A percentile compares a stretch with the other conserved stretches of the same genome.
Evolutionary conservation across 2,329 filamentous ascomycete genomes (phyloP).

Genomic region (Trichoderma endophyticum): DNA sequence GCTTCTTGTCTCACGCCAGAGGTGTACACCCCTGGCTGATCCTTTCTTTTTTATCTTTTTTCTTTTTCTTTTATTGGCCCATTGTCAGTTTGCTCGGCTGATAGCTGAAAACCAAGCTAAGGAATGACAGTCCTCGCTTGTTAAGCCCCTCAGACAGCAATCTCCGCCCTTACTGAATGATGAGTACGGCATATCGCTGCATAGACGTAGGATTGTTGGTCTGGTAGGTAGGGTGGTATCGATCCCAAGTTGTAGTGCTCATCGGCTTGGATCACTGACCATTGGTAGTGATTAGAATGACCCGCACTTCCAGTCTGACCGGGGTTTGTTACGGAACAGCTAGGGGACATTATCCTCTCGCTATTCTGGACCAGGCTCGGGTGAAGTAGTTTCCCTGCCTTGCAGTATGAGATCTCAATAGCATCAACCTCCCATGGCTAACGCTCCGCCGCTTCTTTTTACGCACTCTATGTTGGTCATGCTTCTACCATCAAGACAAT

Average conservation of each 20-base stretch:
- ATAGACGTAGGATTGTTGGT: background rate
- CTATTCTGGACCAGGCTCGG: background rate
- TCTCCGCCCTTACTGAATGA: background rate
- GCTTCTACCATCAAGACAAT: background rate
- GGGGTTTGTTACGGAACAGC: background rate
- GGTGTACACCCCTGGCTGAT: background rate
- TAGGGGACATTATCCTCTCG: background rate
- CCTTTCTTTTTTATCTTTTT: background rate
- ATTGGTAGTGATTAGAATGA: background rate
- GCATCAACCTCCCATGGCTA: background rate
- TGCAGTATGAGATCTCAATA: background rate
- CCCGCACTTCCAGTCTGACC: background rate
- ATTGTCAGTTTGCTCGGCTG: background rate
- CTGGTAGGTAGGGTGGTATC: background rate
- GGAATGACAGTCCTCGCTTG: background rate
- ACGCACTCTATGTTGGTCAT: background rate
- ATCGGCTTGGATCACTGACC: background rate
- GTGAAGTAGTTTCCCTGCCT: background rate
- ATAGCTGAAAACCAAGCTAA: background rate
- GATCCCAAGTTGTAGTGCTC: background rate
- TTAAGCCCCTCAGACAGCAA: background rate
- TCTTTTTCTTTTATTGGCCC: background rate
- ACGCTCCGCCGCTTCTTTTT: background rate
- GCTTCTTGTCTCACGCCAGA: background rate
- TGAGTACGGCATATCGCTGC: background rate